Evolutionary conservation across 768 basidiomycete species (phyloP), one percentile per base, ranked within the genome.

Genomic region (Naganishia kalamii): DNA sequence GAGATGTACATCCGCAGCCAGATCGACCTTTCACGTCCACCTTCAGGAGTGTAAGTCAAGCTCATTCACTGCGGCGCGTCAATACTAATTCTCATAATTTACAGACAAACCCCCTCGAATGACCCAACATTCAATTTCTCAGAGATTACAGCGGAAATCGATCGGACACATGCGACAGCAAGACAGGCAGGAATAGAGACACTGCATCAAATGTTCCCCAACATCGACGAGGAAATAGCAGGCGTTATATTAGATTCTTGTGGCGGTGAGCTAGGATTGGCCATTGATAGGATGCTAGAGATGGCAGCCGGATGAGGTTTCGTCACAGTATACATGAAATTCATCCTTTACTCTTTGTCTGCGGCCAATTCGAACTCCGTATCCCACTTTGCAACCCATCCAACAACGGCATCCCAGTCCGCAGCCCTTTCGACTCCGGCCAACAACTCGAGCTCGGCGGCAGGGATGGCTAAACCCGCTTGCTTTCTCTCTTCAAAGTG

Each of bases 211-310:
- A 94, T 94, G 67, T 97, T 97, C 83, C 92, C 92, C 1, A 77
- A 76, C 11, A 81, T 88, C 69, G 93, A 97, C 72, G 76, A 76
- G 49, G 93, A 93, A 77, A 85, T 96, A 33, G 83, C 91, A 44
- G 89, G 92, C 65, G 87, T 85, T 84, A 90, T 97, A 37, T 79
- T 94, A 65, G 92, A 94, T 74, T 90, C 89, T 48, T 91, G 91
- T 71, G 85, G 84, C 8, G 89, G 90, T 21, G 91, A 96, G 80
- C 74, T 96, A 64, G 92, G 91, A 44, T 85, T 84, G 82, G 92
- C 90, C 74, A 92, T 94, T 70, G 92, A 94, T 70, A 50, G 70
- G 13, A 68, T 68, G 66, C 40, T 68, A 37, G 66, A 68, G 54
- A 68, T 68, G 66, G 62, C 66, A n/a, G 66, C 66, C n/a, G 66